A percentile compares a stretch with the other conserved stretches of the same genome.
Evolutionary conservation across 345 rosid species (phyloP).

Genomic region (Ailanthus altissimus): DNA sequence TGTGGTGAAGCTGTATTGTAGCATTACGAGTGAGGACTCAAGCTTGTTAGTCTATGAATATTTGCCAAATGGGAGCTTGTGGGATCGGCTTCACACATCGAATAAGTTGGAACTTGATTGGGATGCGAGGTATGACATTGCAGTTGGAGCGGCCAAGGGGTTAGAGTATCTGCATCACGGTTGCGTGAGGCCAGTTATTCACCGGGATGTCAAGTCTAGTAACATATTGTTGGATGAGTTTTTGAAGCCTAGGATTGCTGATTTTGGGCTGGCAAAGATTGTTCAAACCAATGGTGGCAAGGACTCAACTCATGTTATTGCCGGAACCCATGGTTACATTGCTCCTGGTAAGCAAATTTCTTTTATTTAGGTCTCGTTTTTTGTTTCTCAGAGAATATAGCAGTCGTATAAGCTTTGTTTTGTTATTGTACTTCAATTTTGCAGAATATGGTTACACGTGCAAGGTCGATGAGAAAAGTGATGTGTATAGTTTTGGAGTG

Average conservation of each 20-base stretch:
- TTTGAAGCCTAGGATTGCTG: constrained; percentile 88
- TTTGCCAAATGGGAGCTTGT: constrained; percentile 86
- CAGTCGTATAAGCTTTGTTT: neutral
- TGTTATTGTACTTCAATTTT: constrained; percentile 5
- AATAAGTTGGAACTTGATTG: constrained; percentile 74
- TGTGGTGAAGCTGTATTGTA: constrained; percentile 90
- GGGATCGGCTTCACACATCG: constrained; percentile 74
- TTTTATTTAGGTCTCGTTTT: neutral
- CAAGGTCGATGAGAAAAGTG: constrained; percentile 85
- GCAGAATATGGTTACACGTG: constrained; percentile 87
- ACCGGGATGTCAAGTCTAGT: constrained; percentile 84
- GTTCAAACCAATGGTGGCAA: constrained; percentile 50
- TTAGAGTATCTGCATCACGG: constrained; percentile 91
- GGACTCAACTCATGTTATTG: constrained; percentile 73
- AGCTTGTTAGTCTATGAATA: constrained; percentile 92
- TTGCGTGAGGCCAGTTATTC: constrained; percentile 69
- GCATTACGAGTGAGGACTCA: constrained; percentile 89
- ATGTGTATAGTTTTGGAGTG: constrained; percentile 94
- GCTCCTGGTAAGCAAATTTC: constrained; percentile 72
- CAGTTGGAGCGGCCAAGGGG: constrained; percentile 83
- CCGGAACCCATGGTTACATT: constrained; percentile 92
- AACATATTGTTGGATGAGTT: constrained; percentile 81
- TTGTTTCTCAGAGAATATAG: neutral
- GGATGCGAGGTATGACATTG: constrained; percentile 81
- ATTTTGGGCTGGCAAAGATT: constrained; percentile 95